phyloP scores from a whole-genome alignment of 768 basidiomycete genomes.

The Auricularia auricula-judae region DNA sequence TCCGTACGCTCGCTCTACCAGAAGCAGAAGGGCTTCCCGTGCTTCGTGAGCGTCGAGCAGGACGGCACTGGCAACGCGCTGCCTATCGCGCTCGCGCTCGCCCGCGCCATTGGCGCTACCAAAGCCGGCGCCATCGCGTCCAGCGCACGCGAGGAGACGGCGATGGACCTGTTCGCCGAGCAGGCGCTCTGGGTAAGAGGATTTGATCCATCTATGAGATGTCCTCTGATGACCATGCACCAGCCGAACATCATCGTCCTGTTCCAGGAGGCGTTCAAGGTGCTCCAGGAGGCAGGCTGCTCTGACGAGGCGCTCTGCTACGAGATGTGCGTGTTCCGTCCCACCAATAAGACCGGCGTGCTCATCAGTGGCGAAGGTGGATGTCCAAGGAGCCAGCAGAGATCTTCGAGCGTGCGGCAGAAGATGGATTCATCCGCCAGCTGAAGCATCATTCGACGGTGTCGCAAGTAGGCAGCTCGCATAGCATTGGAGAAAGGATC shows the following conservation, averaged over 20 bases:
- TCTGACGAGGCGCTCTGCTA: conserved; percentile 58
- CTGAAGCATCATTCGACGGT: conserved; percentile 50
- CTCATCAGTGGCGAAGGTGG: conserved; percentile 33
- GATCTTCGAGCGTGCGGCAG: conserved; percentile 56
- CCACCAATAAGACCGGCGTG: not conserved
- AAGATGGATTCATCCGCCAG: conserved; percentile 52
- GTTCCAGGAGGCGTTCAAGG: conserved; percentile 52
- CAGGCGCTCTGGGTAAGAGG: conserved; percentile 23
- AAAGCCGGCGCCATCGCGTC: conserved; percentile 54
- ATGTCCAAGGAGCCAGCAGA: conserved; percentile 65
- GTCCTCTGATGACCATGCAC: too few species aligned
- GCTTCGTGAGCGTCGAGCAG: conserved; percentile 55
- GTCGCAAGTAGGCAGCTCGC: conserved; percentile 27
- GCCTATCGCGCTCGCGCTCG: conserved; percentile 38
- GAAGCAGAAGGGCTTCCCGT: conserved; percentile 52
- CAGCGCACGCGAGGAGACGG: conserved; percentile 50
- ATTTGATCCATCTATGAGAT: too few species aligned
- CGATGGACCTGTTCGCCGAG: conserved; percentile 51
- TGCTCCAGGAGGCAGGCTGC: conserved; percentile 52
- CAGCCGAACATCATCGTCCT: conserved; percentile 53
- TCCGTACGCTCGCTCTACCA: conserved; percentile 51
- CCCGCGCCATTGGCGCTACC: conserved; percentile 49
- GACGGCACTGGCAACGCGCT: conserved; percentile 42
- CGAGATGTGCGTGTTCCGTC: conserved; percentile 39
- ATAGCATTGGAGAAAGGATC: not conserved